Conservation (phyloP, 176 grass and related monocot genomes). For the Puccinellia tenuiflora region DNA sequence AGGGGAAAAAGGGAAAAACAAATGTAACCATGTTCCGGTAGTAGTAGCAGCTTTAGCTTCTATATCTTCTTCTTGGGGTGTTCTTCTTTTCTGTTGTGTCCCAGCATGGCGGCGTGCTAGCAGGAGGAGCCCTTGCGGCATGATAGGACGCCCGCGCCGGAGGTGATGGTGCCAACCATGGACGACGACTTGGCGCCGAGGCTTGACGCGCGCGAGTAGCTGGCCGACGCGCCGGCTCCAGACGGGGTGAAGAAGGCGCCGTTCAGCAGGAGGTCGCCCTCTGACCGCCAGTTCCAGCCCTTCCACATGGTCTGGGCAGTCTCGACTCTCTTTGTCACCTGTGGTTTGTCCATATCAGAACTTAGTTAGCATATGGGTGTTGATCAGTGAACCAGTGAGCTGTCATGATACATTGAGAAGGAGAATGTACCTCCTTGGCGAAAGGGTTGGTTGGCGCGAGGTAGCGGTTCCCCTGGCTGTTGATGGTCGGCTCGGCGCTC, state of each 20-base stretch:
- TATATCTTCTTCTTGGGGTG: constrained; percentile 39
- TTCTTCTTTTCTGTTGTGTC: constrained; percentile 25
- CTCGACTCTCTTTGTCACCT: constrained; percentile 81
- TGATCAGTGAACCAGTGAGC: not conserved
- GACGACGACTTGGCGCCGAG: constrained; percentile 85
- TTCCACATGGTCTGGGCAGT: constrained; percentile 47
- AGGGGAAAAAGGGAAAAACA: not conserved
- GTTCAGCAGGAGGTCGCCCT: constrained; percentile 72
- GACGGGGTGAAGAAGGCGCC: constrained; percentile 85
- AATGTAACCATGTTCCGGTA: constrained; percentile 42
- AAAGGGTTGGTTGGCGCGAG: constrained; percentile 46
- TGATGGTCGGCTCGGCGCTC: constrained; percentile 58
- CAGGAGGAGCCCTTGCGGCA: constrained; percentile 49
- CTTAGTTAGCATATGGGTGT: not conserved
- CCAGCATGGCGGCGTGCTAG: constrained; percentile 34
- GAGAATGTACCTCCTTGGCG: constrained; percentile 44
- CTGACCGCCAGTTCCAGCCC: constrained; percentile 89
- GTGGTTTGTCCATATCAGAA: not conserved
- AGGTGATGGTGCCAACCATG: constrained; percentile 76
- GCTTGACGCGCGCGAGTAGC: constrained; percentile 77
- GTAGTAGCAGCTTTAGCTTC: constrained; percentile 35
- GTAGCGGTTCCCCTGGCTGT: constrained; percentile 72
- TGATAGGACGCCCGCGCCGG: constrained; percentile 37
- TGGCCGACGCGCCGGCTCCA: constrained; percentile 62
- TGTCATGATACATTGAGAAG: no score